Evolutionary conservation across 805 yeast species (phyloP).

Genomic region (Barnettozyma botsteinii): DNA sequence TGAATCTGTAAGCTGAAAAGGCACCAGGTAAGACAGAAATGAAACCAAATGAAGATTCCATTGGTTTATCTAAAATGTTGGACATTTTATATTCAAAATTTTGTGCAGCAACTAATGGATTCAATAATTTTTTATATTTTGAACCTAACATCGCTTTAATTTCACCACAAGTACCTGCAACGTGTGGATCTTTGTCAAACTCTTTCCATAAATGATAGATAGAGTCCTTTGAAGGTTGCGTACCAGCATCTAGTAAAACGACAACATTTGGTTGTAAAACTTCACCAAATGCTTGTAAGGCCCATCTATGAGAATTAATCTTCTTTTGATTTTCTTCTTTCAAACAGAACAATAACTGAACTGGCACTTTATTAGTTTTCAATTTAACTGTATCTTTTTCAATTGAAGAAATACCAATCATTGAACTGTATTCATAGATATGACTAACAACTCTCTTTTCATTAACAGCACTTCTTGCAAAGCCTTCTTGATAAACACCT

Average conservation of each 20-base stretch:
- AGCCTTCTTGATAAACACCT: slow-evolving; percentile 93
- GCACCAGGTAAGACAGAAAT: slow-evolving; percentile 96
- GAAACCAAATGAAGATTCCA: slow-evolving; percentile 92
- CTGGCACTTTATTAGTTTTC: slow-evolving; percentile 67
- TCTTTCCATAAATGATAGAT: slow-evolving; percentile 87
- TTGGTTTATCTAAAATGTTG: slow-evolving; percentile 90
- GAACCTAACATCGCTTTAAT: slow-evolving; percentile 80
- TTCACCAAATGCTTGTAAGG: slow-evolving; percentile 87
- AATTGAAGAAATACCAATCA: slow-evolving; percentile 75
- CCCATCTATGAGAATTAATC: slow-evolving; percentile 96
- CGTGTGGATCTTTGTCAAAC: slow-evolving; percentile 65
- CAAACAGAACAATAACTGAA: slow-evolving; percentile 82
- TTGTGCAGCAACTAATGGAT: slow-evolving; percentile 93
- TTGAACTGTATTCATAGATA: slow-evolving; percentile 88
- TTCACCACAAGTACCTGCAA: slow-evolving; percentile 98
- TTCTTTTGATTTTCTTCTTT: slow-evolving; percentile 87
- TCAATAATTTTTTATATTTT: slow-evolving; percentile 47
- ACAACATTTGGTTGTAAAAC: slow-evolving; percentile 77
- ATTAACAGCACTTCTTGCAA: slow-evolving; percentile 87
- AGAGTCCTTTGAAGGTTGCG: slow-evolving; percentile 80
- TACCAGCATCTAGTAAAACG: slow-evolving; percentile 88
- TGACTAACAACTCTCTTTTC: slow-evolving; percentile 79
- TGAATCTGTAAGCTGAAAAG: slow-evolving; percentile 86
- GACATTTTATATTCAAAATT: slow-evolving; percentile 96
- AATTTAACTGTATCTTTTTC: slow-evolving; percentile 60